Evolutionary conservation across 257 asterid genomes (phyloP).

Genomic region (Fraxinus excelsior): DNA sequence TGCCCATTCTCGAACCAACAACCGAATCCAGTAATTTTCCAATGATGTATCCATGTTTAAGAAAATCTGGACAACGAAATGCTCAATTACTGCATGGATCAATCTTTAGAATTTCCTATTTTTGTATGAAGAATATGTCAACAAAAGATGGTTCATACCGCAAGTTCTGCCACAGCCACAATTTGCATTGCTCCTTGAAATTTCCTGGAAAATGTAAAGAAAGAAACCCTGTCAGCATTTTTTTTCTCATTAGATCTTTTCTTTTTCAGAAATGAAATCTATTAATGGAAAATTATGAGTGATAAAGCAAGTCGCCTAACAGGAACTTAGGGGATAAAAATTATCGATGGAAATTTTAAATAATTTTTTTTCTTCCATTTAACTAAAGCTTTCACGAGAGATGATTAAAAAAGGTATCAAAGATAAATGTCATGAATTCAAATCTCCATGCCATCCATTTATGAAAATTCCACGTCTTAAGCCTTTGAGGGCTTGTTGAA

Average conservation of each 20-base stretch:
- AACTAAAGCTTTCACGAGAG: background rate
- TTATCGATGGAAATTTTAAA: no score
- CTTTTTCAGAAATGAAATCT: background rate
- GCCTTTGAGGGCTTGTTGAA: background rate
- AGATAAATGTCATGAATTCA: background rate
- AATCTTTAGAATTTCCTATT: background rate
- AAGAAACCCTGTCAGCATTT: background rate
- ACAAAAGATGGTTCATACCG: slow-evolving; percentile 43
- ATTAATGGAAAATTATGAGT: background rate
- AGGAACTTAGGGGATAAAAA: background rate
- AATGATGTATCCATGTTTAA: slow-evolving; percentile 58
- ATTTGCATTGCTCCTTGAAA: slow-evolving; percentile 87
- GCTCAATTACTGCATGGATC: slow-evolving; percentile 13
- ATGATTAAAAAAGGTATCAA: background rate
- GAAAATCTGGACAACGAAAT: slow-evolving; percentile 48
- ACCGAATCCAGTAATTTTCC: slow-evolving; percentile 73
- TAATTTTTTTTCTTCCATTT: background rate
- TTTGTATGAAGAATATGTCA: background rate
- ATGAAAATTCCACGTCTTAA: background rate
- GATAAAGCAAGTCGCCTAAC: background rate
- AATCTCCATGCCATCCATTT: background rate
- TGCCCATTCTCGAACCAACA: slow-evolving; percentile 83
- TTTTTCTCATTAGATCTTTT: background rate
- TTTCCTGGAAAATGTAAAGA: slow-evolving; percentile 50
- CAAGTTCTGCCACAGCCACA: slow-evolving; percentile 77